Evolutionary conservation across 139 green algal genomes (phyloP).

Genomic region (Tetratostichococcus sp.): DNA sequence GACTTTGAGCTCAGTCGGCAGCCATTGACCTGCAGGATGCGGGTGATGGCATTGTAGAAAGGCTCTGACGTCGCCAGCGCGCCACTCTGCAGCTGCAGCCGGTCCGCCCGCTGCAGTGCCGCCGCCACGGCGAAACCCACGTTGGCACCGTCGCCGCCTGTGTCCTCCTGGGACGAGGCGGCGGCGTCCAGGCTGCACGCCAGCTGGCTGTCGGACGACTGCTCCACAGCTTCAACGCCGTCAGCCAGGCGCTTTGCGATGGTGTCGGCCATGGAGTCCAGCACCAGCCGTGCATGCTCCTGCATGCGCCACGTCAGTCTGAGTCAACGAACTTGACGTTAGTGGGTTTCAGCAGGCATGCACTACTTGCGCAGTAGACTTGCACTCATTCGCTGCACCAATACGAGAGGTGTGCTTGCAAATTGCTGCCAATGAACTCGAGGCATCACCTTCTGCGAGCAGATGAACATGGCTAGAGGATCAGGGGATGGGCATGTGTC

Average conservation of each 20-base stretch:
- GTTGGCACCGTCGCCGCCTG: neutral
- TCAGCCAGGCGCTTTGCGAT: neutral
- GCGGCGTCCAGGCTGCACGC: neutral
- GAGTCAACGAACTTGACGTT: too few relatives aligned
- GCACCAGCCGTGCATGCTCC: neutral
- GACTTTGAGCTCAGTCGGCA: too few relatives aligned
- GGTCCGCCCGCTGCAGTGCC: neutral
- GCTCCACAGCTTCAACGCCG: neutral
- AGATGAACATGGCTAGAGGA: too few relatives aligned
- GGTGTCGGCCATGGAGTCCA: neutral
- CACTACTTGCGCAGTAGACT: too few relatives aligned
- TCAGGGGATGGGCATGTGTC: too few relatives aligned
- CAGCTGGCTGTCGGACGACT: neutral
- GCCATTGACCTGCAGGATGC: constrained; percentile 5
- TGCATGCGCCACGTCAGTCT: neutral
- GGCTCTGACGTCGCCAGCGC: neutral
- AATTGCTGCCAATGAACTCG: too few relatives aligned
- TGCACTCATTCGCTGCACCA: too few relatives aligned
- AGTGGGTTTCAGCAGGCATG: too few relatives aligned
- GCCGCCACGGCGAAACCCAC: neutral
- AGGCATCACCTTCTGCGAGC: too few relatives aligned
- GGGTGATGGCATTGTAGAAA: neutral
- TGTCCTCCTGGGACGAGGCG: too few relatives aligned
- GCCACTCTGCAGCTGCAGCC: constrained; percentile 1
- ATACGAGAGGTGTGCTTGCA: too few relatives aligned